phyloP scores from a whole-genome alignment of 148 eudicot genomes.

The Chenopodium suecicum region DNA sequence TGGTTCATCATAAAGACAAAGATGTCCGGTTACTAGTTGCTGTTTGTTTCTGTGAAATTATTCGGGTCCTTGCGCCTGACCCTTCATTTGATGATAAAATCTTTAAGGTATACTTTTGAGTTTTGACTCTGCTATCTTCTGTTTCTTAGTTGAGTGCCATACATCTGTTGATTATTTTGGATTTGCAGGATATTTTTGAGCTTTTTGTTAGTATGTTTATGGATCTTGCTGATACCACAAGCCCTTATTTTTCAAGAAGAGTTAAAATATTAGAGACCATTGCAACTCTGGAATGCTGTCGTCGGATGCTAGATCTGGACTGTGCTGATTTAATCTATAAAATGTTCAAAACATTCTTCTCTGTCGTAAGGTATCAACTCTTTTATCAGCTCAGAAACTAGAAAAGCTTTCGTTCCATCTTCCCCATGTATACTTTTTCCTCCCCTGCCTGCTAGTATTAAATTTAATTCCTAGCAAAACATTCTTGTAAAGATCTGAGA shows the following conservation, averaged over 20 bases:
- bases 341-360: conserved; percentile 72
- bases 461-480: neutral
- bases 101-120: conserved; percentile 45
- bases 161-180: neutral
- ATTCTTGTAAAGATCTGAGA: neutral
- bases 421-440: neutral
- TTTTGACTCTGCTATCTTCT: neutral
- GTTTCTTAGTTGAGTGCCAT: neutral
- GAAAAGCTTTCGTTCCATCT: neutral
- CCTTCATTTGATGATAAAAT: conserved; percentile 60
- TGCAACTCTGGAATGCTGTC: conserved; percentile 62
- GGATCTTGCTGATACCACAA: conserved; percentile 60
- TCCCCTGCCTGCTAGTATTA: neutral
- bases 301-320: conserved; percentile 64
- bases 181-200: conserved; percentile 69
- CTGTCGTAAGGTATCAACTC: conserved; percentile 51
- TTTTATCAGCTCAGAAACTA: neutral
- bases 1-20: conserved; percentile 70
- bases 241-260: conserved; percentile 61
- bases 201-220: conserved; percentile 64
- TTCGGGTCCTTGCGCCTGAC: conserved; percentile 80
- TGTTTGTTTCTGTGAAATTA: conserved; percentile 71
- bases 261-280: conserved; percentile 73
- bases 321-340: conserved; percentile 58
- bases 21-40: conserved; percentile 76